Evolutionary conservation across 495 filamentous ascomycete genomes (phyloP).

Genomic region (Penicillium argentinense): DNA sequence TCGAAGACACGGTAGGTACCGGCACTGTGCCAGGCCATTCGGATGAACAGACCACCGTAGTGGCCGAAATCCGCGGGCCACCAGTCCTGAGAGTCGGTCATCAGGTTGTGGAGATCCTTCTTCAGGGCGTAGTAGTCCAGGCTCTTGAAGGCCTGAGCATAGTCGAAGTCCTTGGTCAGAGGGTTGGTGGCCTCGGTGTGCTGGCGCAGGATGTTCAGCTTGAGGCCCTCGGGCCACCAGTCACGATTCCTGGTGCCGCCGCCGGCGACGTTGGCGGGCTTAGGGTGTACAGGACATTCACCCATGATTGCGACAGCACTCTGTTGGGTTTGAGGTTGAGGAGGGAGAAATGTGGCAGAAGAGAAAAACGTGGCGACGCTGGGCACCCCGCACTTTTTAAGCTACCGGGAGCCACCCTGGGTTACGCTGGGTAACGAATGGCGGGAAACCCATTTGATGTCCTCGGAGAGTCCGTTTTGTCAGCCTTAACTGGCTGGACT

Average conservation of each 20-base stretch:
- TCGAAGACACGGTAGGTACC: constrained; percentile 73
- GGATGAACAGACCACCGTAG: constrained; percentile 74
- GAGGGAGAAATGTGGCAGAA: not conserved
- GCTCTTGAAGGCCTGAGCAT: constrained; percentile 65
- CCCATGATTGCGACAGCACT: constrained; percentile 15
- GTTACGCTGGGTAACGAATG: constrained; percentile 1
- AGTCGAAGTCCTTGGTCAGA: constrained; percentile 60
- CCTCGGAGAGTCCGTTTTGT: constrained; percentile 18
- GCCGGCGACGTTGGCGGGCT: constrained; percentile 54
- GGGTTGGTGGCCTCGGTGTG: constrained; percentile 62
- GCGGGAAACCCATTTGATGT: constrained; percentile 11
- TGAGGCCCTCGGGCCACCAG: constrained; percentile 69
- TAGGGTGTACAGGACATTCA: constrained; percentile 51
- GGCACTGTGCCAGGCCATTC: constrained; percentile 76
- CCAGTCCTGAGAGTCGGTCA: constrained; percentile 75
- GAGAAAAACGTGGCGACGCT: not conserved
- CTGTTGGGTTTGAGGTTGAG: not conserved
- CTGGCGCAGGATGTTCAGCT: constrained; percentile 70
- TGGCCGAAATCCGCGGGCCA: constrained; percentile 78
- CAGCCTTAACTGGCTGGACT: constrained; percentile 10
- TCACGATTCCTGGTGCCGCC: constrained; percentile 61
- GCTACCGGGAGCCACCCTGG: not conserved
- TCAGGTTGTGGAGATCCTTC: constrained; percentile 63
- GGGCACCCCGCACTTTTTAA: constrained; percentile 25
- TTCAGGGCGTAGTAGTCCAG: constrained; percentile 70